Conservation (phyloP, 306 rosid genomes). For the Corylus americana region DNA sequence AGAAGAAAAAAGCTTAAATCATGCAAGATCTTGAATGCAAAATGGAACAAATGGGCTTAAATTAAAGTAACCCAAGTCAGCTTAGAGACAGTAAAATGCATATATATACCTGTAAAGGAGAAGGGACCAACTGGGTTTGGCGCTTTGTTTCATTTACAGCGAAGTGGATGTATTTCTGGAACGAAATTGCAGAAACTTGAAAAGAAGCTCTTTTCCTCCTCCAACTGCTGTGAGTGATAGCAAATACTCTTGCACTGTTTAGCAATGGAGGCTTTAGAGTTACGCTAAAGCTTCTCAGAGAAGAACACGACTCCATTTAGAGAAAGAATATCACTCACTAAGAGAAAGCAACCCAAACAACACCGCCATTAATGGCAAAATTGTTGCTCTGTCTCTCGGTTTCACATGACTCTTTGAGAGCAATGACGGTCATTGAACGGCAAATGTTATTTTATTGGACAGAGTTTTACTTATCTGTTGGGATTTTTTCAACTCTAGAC, state of each 20-base stretch:
- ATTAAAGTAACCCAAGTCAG: neutral
- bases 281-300: conserved; percentile 17
- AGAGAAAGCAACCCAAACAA: conserved; percentile 2
- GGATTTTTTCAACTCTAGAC: no score
- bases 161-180: conserved; percentile 42
- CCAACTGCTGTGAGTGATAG: conserved; percentile 2
- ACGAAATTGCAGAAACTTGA: conserved; percentile 39
- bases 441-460: no score
- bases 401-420: no score
- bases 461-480: no score
- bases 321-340: conserved; percentile 7
- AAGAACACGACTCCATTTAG: conserved; percentile 34
- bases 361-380: neutral
- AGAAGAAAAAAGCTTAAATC: neutral
- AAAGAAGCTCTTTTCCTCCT: conserved; percentile 30
- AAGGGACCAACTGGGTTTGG: conserved; percentile 43
- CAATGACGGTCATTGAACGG: no score
- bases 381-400: neutral
- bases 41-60: neutral
- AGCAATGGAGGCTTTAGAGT: conserved; percentile 14
- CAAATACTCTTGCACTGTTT: neutral
- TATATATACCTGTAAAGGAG: conserved; percentile 44
- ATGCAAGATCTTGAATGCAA: neutral
- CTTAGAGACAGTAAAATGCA: no score
- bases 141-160: conserved; percentile 45